Base-by-base conservation (phyloP, 1,284 basidiomycete genomes). In the Athelia psychrophila region DNA sequence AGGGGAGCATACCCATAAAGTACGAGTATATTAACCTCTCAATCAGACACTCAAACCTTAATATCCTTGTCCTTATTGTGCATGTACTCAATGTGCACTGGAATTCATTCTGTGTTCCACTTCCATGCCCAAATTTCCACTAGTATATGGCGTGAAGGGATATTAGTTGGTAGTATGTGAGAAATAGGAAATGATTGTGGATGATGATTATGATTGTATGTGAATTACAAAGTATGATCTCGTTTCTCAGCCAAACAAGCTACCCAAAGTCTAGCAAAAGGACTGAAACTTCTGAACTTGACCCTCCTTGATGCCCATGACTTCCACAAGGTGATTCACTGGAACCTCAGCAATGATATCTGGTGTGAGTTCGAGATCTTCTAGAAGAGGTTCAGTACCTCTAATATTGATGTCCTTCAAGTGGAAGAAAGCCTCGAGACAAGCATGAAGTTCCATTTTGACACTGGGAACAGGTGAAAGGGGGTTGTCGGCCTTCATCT, bases 281-380 rank as follows among this genome's bases (percentile, higher is more conserved):
- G 32, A 30, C 50, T 60, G 57, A n/a, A 64, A 51, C 51, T 62
- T 61, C 16, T 53, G 27, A 13, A 58, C 53, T 2, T 30, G 38
- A 12, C 62, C 63, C 45, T 59, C 51, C 22, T 52, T 48, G 13
- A 55, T 38, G 33, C 53, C 47, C 4, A 51, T 44, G 22, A 64
- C 25, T n/a, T 55, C 50, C 24, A 27, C 35, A 9, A 64, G 51
- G n/a, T 47, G 47, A 27, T 50, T 13, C 38, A 54, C 51, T n/a
- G 52, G 48, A n/a, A 61, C 60, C 22, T 55, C 38, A 35, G 53
- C 49, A 25, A 65, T 55, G 48, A 66, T 56, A 44, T 63, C 62
- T 12, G 61, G 59, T 12, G 56, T 59, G 42, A 60, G 55, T 15
- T 65, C 59, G 25, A 58, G 44, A 8, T 32, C 33, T 1, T 19